Percentiles rank a stretch among this genome's conserved stretches.
These are phyloP conservation scores for Lachnellula arida DNA, from an alignment of 2,329 filamentous ascomycete species.

Conservation along the genomic window DNA sequence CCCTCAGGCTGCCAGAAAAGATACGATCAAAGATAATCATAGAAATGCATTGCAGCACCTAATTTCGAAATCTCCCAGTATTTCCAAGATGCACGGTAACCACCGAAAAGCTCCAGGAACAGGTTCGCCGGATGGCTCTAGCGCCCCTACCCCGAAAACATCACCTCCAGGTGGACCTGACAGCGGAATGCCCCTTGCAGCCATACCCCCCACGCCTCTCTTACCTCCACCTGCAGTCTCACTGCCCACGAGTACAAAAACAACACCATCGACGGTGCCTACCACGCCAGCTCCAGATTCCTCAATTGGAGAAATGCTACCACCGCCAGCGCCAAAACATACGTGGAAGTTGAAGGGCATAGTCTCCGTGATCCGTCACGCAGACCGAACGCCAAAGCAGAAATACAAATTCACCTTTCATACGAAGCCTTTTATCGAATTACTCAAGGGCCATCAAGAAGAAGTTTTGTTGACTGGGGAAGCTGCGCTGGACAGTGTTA, in stretches of 20 bases:
- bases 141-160: conserved; percentile 23
- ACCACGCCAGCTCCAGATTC: conserved; percentile 15
- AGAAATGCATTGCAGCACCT: conserved; percentile 51
- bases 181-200: conserved; percentile 18
- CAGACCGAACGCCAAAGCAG: conserved; percentile 95
- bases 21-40: conserved; percentile 39
- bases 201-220: conserved; percentile 20
- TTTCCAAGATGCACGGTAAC: conserved; percentile 49
- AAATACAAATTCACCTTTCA: conserved; percentile 99
- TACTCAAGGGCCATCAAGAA: conserved; percentile 92
- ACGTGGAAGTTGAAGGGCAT: conserved; percentile 98
- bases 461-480: conserved; percentile 93
- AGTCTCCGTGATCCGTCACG: conserved; percentile 92
- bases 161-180: conserved; percentile 24
- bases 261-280: conserved; percentile 20
- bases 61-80: conserved; percentile 57
- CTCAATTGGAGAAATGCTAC: conserved; percentile 17
- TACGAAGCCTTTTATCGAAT: conserved; percentile 88
- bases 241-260: conserved; percentile 10
- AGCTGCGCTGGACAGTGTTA: conserved; percentile 80
- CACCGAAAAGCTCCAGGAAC: conserved; percentile 38
- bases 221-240: conserved; percentile 26
- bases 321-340: conserved; percentile 71
- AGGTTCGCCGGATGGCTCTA: conserved; percentile 41
- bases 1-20: conserved; percentile 15